Evolutionary conservation across 2,329 filamentous ascomycete species (phyloP).

Genomic region (Plenodomus lindquistii): DNA sequence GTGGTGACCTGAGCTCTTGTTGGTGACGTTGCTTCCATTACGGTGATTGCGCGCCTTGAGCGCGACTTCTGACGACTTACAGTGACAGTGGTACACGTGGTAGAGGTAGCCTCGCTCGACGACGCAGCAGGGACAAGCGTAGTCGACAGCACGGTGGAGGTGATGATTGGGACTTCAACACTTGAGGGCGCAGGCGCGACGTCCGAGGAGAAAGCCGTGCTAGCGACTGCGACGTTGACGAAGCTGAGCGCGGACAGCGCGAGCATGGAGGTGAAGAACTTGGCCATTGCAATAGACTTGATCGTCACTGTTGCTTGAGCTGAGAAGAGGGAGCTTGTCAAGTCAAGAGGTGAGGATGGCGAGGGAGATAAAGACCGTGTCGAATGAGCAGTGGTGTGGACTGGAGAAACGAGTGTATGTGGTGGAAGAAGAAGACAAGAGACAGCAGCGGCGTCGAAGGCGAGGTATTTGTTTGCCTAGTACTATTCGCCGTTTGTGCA

Average conservation of each 20-base stretch:
- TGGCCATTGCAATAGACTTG: constrained; percentile 5
- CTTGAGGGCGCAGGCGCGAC: not conserved
- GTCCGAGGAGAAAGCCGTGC: constrained; percentile 5
- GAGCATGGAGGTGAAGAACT: constrained; percentile 5
- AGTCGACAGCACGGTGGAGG: not conserved
- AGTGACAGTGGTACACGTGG: constrained; percentile 1
- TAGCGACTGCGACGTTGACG: constrained; percentile 7
- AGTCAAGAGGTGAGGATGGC: not conserved
- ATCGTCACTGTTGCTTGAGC: not conserved
- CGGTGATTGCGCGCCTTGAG: not conserved
- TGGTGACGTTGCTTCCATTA: not conserved
- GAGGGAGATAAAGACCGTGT: not conserved
- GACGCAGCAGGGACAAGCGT: not conserved
- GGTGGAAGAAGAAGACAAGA: not conserved
- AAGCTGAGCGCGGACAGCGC: constrained; percentile 4
- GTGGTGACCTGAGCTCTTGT: not conserved
- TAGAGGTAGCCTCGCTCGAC: not conserved
- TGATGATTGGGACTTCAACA: not conserved
- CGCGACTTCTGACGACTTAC: not conserved
- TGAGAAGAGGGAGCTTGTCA: not conserved
- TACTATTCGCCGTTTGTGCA: constrained; percentile 5
- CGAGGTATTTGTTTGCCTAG: constrained; percentile 2
- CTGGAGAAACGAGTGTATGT: constrained; percentile 2
- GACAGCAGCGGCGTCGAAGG: not conserved
- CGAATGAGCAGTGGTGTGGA: not conserved